phyloP scores from a whole-genome alignment of 108 stramenopile species.

The Cyclotella sp. region DNA sequence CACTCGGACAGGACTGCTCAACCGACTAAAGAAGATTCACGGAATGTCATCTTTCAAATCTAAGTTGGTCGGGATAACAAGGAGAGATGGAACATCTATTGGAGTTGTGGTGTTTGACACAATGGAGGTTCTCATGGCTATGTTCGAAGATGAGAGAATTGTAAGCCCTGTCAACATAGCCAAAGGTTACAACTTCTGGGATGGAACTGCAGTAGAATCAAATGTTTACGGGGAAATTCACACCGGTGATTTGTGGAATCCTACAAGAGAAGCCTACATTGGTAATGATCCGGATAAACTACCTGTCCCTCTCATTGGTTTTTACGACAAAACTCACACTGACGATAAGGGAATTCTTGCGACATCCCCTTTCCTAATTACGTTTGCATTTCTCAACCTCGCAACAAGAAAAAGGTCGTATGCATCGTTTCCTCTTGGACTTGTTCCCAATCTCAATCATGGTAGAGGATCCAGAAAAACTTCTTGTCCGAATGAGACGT shows the following conservation, averaged over 20 bases:
- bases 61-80: not conserved
- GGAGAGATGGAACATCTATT: not conserved
- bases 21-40: not conserved
- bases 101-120: conserved; percentile 1
- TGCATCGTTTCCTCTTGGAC: not conserved
- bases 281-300: not conserved
- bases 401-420: not conserved
- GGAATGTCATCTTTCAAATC: not conserved
- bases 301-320: not conserved
- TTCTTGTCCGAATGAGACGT: not conserved
- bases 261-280: not conserved
- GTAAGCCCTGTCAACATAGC: not conserved
- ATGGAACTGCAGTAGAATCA: not conserved
- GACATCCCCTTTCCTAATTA: not conserved
- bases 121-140: not conserved
- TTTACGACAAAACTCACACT: conserved; percentile 13
- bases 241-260: not conserved
- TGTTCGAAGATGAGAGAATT: not conserved
- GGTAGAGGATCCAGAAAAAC: not conserved
- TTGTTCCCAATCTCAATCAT: conserved; percentile 11
- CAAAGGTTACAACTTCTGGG: conserved; percentile 4
- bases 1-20: not conserved
- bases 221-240: conserved; percentile 9
- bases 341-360: not conserved
- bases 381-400: not conserved